Evolutionary conservation across 163 green algal species (phyloP), one percentile per base, ranked within the genome.

Genomic region (Chlamydomonas reinhardtii): DNA sequence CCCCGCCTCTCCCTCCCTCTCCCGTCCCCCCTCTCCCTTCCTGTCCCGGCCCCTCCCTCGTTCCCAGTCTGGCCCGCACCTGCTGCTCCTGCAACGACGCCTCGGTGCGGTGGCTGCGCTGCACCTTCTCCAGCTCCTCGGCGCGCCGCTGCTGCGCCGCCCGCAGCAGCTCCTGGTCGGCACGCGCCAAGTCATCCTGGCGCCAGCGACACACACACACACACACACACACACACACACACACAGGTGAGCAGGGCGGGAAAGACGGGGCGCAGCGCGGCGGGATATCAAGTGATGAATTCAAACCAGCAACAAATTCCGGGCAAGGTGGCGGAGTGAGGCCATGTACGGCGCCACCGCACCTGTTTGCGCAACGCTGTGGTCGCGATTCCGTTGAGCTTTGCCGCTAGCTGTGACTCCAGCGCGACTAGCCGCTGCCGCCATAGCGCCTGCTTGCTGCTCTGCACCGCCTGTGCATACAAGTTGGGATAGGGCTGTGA

Each of bases 41-140:
- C n/a, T 37, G 19, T 22, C 29, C 62, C 39, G 48, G 52, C 52
- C 12, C 54, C 48, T 17, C 64, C 43, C 70, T 27, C 39, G 25
- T 11, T 56, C 27, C 17, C 3, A 9, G 31, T 15, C 31, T 15
- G 2, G 31, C 32, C 2, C 68, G 2, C 61, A 82, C 87, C 76
- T 91, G 87, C 65, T 91, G 87, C 82, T 87, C 74, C 82, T 91
- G 87, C 77, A 81, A 17, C 17, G 25, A 77, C 6, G 82, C 73
- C 31, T 82, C 82, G 22, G 76, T 74, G 25, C 83, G 43, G 54
- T 91, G 87, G 2, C 34, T 73, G 11, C 29, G 68, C 76, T 87
- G 70, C 82, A 91, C 65, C 70, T 71, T 48, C 65, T 75, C 54
- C 62, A 91, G 35, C 31, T 83, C 54, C 82, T 84, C 37, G 17